Evolutionary conservation across 129 eudicot genomes (phyloP), one percentile per base, ranked within the genome.

Genomic region (Centrapalus pauciflorus): DNA sequence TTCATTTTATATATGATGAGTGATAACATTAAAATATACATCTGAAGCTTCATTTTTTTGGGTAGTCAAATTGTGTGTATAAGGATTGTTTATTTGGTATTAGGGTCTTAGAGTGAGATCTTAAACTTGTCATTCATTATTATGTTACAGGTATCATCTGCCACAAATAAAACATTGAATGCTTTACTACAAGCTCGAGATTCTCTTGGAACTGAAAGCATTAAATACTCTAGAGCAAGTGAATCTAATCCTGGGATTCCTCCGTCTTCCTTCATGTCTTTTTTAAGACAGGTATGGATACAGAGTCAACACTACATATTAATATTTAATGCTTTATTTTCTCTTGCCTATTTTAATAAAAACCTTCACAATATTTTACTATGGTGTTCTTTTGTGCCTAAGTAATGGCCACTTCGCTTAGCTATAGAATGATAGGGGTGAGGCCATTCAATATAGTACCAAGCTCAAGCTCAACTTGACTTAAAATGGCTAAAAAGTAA

Each of bases 231-330:
- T 16, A 77, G 64, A 61, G 96, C 99, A 23, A 89, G 81, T 64
- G 29, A 70, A 32, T 82, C 91, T 41, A 93, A 93, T 76, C 99
- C 99, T 28, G 99, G 99, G 43, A 70, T 93, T 46, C 99, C 99
- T 67, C 99, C 99, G 26, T 86, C 99, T 27, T 93, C 99, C 20
- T 71, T 93, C 78, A 93, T 93, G 96, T 61, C 92, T 48, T 93
- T 93, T 67, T 45, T 80, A 72, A 88, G 50, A 48, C 82, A 93
- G 99, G 99, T 88, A 46, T 63, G 79, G 3, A 50, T 19, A 37
- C 25, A 43, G 67, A 23, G 25, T 21, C 7, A 23, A 58, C 13
- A 45, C 38, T 35, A 37, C 64, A 37, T 37, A 55, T 2, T 13
- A 38, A 48, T 48, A n/a, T n/a, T n/a, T n/a, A n/a, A n/a, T 58